These are phyloP conservation scores for Eucalyptus decipiens DNA, from an alignment of 345 rosid species.

Conservation along the genomic window DNA sequence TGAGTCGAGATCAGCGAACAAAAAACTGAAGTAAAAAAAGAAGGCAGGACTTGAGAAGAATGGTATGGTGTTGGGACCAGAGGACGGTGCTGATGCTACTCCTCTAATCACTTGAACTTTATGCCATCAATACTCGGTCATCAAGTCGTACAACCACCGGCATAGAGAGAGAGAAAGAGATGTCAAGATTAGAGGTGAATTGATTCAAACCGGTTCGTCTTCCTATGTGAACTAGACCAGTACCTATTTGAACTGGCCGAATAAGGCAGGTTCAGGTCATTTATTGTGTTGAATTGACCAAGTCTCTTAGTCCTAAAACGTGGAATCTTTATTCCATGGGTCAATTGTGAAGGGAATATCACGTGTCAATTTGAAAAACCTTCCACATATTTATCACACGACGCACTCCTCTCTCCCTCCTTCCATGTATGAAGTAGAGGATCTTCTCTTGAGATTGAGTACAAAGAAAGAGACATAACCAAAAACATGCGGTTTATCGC, in stretches of 20 bases:
- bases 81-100: neutral
- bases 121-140: neutral
- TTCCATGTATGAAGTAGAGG: neutral
- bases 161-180: neutral
- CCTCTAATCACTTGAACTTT: neutral
- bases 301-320: neutral
- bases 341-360: neutral
- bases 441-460: neutral
- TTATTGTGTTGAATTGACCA: neutral
- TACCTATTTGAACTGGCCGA: fast-evolving
- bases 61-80: neutral
- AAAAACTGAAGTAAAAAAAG: neutral
- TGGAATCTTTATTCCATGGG: neutral
- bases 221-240: neutral
- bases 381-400: too few relatives aligned
- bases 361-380: neutral
- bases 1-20: neutral
- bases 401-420: neutral
- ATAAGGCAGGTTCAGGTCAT: neutral
- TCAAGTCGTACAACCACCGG: neutral
- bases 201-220: fast-evolving
- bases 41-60: neutral
- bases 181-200: too few relatives aligned
- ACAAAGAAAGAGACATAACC: neutral
- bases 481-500: neutral